Evolutionary conservation across 768 basidiomycete species (phyloP), one percentile per base, ranked within the genome.

Genomic region (Lenzites betulinus): DNA sequence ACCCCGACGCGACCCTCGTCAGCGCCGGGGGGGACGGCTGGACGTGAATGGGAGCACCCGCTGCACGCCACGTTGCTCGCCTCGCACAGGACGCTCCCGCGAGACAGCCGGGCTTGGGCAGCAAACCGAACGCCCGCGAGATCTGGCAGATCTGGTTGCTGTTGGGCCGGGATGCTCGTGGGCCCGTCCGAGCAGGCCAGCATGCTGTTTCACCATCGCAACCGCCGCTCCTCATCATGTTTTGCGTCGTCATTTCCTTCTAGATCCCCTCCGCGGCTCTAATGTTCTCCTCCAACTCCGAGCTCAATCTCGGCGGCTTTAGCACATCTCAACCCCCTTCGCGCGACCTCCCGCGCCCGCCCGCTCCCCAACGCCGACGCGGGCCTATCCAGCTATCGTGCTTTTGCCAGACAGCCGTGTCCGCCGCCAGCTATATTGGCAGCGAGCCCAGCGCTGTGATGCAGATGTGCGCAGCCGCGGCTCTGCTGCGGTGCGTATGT

Each of bases 241-340:
- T 58, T 58, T 58, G 56, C 56, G 56, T 58, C 56, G 56, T 43
- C 56, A 58, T 58, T 42, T 47, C 56, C 39, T 43, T 42, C 39
- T 30, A 18, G 48, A n/a, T n/a, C n/a, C n/a, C n/a, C n/a, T 11
- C 48, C 13, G 26, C 48, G 56, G 56, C 48, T 50, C 54, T 42
- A 50, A 39, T 43, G 56, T 51, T 58, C 50, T 58, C 46, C 25
- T 25, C 44, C 23, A n/a, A n/a, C n/a, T n/a, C n/a, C 42, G 3
- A 26, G 7, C 38, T 20, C 41, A 25, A 57, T 58, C 38, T 50
- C 56, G 39, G 38, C 56, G 56, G 48, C 30, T 23, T 50, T 50
- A 58, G 39, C 48, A 15, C 42, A 50, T 50, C 38, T 50, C 48
- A 28, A 25, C 28, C 26, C 16, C 7, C 7, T 47, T 35, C 56